Evolutionary conservation across 306 rosid genomes (phyloP).

Genomic region (Sesbania bispinosa): DNA sequence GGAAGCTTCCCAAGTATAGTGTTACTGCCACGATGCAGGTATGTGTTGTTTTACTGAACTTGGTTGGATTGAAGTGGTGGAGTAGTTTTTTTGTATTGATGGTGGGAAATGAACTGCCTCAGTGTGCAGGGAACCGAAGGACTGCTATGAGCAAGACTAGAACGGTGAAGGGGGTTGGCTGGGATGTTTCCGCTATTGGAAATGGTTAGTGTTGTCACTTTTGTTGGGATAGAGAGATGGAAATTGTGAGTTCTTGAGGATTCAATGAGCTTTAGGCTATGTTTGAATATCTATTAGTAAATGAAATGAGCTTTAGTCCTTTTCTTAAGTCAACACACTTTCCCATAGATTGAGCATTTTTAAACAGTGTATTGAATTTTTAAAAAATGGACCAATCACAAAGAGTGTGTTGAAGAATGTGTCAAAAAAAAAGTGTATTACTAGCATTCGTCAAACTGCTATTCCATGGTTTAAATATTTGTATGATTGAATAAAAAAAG

Average conservation of each 20-base stretch:
- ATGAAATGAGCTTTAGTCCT: neutral
- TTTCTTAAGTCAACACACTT: too few species aligned
- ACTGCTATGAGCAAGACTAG: constrained; percentile 89
- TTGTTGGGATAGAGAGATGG: neutral
- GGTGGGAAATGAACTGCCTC: constrained; percentile 16
- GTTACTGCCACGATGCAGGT: constrained; percentile 92
- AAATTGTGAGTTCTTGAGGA: neutral
- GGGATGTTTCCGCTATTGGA: constrained; percentile 96
- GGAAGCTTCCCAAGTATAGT: constrained; percentile 82
- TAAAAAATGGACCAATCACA: too few species aligned
- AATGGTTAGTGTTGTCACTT: constrained; percentile 54
- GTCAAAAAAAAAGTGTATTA: too few species aligned
- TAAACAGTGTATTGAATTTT: too few species aligned
- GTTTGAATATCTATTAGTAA: neutral
- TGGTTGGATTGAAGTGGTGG: neutral
- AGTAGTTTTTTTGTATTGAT: neutral
- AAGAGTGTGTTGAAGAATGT: too few species aligned
- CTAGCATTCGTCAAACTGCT: too few species aligned
- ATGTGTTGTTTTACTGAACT: neutral
- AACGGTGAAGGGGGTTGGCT: constrained; percentile 85
- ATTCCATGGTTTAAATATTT: neutral
- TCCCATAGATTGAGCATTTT: too few species aligned
- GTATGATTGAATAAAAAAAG: neutral
- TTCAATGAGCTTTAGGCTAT: neutral
- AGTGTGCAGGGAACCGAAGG: constrained; percentile 98